These are phyloP conservation scores for Leccinum uliginosum DNA, from an alignment of 768 basidiomycete species.

Conservation along the genomic window DNA sequence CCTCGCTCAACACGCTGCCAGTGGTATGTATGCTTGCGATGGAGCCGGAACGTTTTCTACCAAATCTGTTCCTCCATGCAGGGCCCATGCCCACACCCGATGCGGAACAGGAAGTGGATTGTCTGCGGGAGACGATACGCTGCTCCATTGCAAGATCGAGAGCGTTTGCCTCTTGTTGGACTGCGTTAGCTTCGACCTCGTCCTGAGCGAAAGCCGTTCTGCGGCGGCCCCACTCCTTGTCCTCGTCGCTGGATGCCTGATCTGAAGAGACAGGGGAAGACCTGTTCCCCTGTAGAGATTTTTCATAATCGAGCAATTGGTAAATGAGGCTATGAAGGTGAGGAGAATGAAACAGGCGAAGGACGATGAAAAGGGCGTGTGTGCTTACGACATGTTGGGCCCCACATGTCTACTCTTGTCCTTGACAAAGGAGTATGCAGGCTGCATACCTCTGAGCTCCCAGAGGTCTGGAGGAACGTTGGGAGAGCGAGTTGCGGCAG, in stretches of 20 bases:
- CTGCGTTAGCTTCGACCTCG: slow-evolving; percentile 45
- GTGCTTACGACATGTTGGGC: slow-evolving; percentile 90
- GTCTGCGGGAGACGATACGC: slow-evolving; percentile 69
- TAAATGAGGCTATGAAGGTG: slow-evolving; percentile 70
- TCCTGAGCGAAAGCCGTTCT: slow-evolving; percentile 48
- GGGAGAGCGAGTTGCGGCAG: slow-evolving; percentile 66
- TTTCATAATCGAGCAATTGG: slow-evolving; percentile 90
- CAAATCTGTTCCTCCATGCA: slow-evolving; percentile 63
- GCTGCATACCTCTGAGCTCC: slow-evolving; percentile 84
- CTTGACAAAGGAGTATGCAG: slow-evolving; percentile 86
- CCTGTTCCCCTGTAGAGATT: slow-evolving; percentile 52
- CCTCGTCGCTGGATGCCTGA: slow-evolving; percentile 55
- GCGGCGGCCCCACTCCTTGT: slow-evolving; percentile 77
- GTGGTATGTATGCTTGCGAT: slow-evolving; percentile 66
- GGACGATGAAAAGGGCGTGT: slow-evolving; percentile 20
- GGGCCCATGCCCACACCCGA: slow-evolving; percentile 66
- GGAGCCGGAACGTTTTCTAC: slow-evolving; percentile 70
- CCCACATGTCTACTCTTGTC: slow-evolving; percentile 84
- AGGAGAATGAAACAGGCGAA: slow-evolving; percentile 21
- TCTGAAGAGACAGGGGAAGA: slow-evolving; percentile 52
- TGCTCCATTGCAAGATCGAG: slow-evolving; percentile 88
- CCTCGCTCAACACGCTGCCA: slow-evolving; percentile 71
- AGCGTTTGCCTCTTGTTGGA: slow-evolving; percentile 75
- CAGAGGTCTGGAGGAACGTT: slow-evolving; percentile 71
- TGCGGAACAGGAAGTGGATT: slow-evolving; percentile 59